Evolutionary conservation across 2,329 filamentous ascomycete species (phyloP).

Genomic region (Raffaelea ambrosiae): DNA sequence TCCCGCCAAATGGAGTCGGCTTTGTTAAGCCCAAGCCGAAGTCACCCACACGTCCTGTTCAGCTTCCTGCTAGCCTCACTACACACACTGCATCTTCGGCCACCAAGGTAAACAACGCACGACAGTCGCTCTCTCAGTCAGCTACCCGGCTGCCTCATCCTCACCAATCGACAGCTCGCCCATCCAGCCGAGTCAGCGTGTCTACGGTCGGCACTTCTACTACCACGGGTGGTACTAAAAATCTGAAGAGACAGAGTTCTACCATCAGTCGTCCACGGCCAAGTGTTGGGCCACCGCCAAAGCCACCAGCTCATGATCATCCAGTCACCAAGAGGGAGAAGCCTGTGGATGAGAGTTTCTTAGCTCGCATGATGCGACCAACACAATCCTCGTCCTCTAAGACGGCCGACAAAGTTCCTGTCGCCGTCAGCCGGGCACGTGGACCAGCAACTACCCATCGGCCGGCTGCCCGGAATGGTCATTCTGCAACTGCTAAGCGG

Average conservation of each 20-base stretch:
- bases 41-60: slow-evolving; percentile 61
- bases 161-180: slow-evolving; percentile 25
- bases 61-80: slow-evolving; percentile 57
- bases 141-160: slow-evolving; percentile 27
- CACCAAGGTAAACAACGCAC: slow-evolving; percentile 41
- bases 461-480: neutral
- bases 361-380: slow-evolving; percentile 76
- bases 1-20: slow-evolving; percentile 26
- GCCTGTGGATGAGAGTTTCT: slow-evolving; percentile 59
- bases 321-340: slow-evolving; percentile 39
- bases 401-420: slow-evolving; percentile 48
- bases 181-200: slow-evolving; percentile 37
- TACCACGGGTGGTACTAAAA: slow-evolving; percentile 18
- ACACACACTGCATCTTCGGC: slow-evolving; percentile 63
- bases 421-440: slow-evolving; percentile 29
- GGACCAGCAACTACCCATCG: neutral
- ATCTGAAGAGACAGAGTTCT: slow-evolving; percentile 36
- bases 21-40: slow-evolving; percentile 53
- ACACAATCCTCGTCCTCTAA: slow-evolving; percentile 63
- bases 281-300: slow-evolving; percentile 50
- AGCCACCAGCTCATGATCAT: slow-evolving; percentile 42
- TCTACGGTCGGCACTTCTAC: slow-evolving; percentile 18
- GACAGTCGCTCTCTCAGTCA: slow-evolving; percentile 32
- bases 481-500: neutral
- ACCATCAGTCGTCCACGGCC: slow-evolving; percentile 36